Percentiles rank a stretch among this genome's conserved stretches.
phyloP scores from a whole-genome alignment of 1,284 basidiomycete species.

The Kwoniella shivajii region DNA sequence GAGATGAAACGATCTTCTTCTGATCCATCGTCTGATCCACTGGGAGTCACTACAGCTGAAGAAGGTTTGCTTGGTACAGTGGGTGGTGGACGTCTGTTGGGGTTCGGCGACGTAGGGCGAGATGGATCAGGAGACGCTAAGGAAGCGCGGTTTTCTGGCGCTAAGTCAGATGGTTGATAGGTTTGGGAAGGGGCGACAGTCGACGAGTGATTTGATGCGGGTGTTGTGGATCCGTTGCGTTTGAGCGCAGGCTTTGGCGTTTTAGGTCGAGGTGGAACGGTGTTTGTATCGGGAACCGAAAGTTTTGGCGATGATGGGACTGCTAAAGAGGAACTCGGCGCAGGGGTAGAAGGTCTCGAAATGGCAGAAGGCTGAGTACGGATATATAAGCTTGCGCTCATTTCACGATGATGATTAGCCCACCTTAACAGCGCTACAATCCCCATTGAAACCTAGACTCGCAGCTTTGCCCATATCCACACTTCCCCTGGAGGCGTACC shows the following conservation, averaged over 20 bases:
- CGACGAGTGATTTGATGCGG: too few relatives aligned
- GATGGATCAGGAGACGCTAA: slow-evolving; percentile 2
- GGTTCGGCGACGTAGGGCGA: slow-evolving; percentile 6
- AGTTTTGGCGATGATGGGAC: not conserved
- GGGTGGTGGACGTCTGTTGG: slow-evolving; percentile 13
- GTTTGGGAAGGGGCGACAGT: not conserved
- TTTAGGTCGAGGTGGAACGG: slow-evolving; percentile 11
- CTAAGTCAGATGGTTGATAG: not conserved
- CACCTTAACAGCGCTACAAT: not conserved
- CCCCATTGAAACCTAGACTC: not conserved
- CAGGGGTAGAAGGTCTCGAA: slow-evolving; percentile 1
- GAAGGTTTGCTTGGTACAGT: slow-evolving; percentile 14
- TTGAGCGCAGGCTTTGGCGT: slow-evolving; percentile 18
- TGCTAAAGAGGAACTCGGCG: not conserved
- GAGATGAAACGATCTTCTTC: slow-evolving; percentile 14
- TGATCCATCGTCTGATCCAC: slow-evolving; percentile 11
- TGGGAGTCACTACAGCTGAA: slow-evolving; percentile 7
- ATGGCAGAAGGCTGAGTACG: not conserved
- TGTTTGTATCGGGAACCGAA: slow-evolving; percentile 3
- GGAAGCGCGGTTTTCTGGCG: not conserved
- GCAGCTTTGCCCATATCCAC: not conserved
- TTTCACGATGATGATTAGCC: not conserved
- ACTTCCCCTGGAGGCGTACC: not conserved
- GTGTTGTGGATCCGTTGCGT: too few relatives aligned
- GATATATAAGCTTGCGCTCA: too few relatives aligned